Conservation (phyloP, 2,329 filamentous ascomycete species). For the Fusarium sp. region DNA sequence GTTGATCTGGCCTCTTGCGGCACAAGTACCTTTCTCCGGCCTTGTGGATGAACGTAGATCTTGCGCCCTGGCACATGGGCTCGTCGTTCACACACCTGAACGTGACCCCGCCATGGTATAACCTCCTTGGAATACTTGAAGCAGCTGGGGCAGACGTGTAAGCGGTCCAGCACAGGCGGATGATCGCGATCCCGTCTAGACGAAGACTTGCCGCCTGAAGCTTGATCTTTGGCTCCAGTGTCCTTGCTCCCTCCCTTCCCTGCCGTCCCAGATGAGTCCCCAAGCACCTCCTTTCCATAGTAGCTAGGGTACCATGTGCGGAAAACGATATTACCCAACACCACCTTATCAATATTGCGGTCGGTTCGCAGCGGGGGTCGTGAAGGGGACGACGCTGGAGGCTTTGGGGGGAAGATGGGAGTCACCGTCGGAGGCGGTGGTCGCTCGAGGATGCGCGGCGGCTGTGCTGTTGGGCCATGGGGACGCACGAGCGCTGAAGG, state of each 20-base stretch:
- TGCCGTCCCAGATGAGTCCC: slow-evolving; percentile 55
- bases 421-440: slow-evolving; percentile 46
- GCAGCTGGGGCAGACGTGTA: slow-evolving; percentile 92
- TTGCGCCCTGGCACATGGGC: slow-evolving; percentile 72
- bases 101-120: slow-evolving; percentile 68
- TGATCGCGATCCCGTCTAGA: slow-evolving; percentile 51
- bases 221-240: slow-evolving; percentile 42
- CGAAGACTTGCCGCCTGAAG: slow-evolving; percentile 39
- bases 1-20: slow-evolving; percentile 47
- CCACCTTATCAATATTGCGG: slow-evolving; percentile 87
- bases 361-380: slow-evolving; percentile 60
- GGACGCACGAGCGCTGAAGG: slow-evolving; percentile 49
- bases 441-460: slow-evolving; percentile 46
- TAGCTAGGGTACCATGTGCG: slow-evolving; percentile 94
- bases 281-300: slow-evolving; percentile 79
- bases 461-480: slow-evolving; percentile 48
- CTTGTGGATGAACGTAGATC: slow-evolving; percentile 75
- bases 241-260: slow-evolving; percentile 47
- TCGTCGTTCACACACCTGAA: slow-evolving; percentile 66
- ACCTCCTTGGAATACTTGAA: slow-evolving; percentile 87
- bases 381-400: slow-evolving; percentile 40
- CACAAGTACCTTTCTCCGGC: slow-evolving; percentile 54
- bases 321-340: slow-evolving; percentile 86
- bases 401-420: slow-evolving; percentile 52
- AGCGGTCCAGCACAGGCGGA: slow-evolving; percentile 67